Evolutionary conservation across 352 stramenopile species (phyloP).

Genomic region (Pythium utonaiense): DNA sequence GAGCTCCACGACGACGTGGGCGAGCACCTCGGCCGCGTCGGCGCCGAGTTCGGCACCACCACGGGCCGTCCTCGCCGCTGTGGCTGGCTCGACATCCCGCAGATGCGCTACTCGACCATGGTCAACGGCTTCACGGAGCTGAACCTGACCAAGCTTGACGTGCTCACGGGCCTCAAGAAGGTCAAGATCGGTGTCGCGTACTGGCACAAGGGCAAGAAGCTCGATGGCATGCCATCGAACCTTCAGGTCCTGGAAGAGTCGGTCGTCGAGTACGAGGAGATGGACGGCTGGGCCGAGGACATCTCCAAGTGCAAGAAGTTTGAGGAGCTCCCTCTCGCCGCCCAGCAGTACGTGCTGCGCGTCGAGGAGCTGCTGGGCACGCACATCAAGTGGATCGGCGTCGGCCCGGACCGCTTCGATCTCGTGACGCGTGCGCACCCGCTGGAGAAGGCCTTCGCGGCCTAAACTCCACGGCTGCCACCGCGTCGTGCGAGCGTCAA

Average conservation of each 20-base stretch:
- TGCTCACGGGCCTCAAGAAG: slow-evolving; percentile 95
- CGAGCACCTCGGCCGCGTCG: slow-evolving; percentile 89
- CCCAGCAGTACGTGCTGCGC: slow-evolving; percentile 95
- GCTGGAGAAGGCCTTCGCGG: slow-evolving; percentile 60
- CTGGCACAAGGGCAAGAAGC: slow-evolving; percentile 93
- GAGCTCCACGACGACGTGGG: slow-evolving; percentile 93
- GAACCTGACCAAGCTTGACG: slow-evolving; percentile 99
- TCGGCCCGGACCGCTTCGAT: slow-evolving; percentile 95
- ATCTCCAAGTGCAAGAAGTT: slow-evolving; percentile 96
- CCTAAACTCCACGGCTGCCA: slow-evolving; percentile 5
- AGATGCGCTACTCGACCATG: slow-evolving; percentile 93
- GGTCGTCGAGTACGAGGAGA: slow-evolving; percentile 95
- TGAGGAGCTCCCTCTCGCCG: slow-evolving; percentile 94
- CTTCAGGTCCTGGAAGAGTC: slow-evolving; percentile 91
- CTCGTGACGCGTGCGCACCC: slow-evolving; percentile 88
- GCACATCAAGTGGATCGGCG: slow-evolving; percentile 98
- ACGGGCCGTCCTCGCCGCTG: slow-evolving; percentile 96
- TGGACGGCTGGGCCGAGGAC: slow-evolving; percentile 94
- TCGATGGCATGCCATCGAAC: slow-evolving; percentile 94
- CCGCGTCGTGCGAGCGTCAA: too few relatives aligned
- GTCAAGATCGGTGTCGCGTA: slow-evolving; percentile 96
- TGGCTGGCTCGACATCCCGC: slow-evolving; percentile 98
- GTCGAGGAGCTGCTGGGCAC: slow-evolving; percentile 96
- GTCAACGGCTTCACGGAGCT: slow-evolving; percentile 96
- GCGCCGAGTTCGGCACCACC: slow-evolving; percentile 97